Percentiles rank a stretch among this genome's conserved stretches.
Evolutionary conservation across 441 rosid genomes (phyloP).

Genomic region (Theobroma grandiflorum): DNA sequence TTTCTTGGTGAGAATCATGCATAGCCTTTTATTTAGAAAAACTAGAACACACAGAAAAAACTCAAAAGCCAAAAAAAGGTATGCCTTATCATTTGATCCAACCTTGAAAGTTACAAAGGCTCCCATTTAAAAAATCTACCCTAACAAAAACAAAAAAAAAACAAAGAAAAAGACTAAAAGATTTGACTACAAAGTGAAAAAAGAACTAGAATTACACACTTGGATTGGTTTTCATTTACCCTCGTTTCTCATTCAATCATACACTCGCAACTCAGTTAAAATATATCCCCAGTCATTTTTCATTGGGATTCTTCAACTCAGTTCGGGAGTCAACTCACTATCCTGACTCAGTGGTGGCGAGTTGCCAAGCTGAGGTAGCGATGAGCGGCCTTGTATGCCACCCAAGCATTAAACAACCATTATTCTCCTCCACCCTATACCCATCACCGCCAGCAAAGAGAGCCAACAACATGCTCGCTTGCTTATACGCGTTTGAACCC

Average conservation of each 20-base stretch:
- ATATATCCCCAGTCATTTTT: not conserved
- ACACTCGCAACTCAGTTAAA: constrained; percentile 16
- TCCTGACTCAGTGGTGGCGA: constrained; percentile 30
- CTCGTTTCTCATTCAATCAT: constrained; percentile 17
- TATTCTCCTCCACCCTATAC: constrained; percentile 64
- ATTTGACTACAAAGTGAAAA: not conserved
- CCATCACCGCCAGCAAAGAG: constrained; percentile 66
- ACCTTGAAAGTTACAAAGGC: constrained; percentile 15
- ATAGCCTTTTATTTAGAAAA: constrained; percentile 20
- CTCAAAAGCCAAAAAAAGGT: constrained; percentile 14
- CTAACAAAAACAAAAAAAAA: not conserved
- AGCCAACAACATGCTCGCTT: constrained; percentile 67
- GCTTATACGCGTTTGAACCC: constrained; percentile 69
- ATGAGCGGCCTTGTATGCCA: constrained; percentile 76
- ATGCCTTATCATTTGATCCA: constrained; percentile 28
- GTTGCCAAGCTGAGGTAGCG: constrained; percentile 72
- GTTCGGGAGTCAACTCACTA: constrained; percentile 22
- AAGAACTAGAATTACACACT: constrained; percentile 36
- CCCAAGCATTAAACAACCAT: constrained; percentile 69
- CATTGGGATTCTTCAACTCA: constrained; percentile 18
- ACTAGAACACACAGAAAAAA: not conserved
- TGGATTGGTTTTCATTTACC: constrained; percentile 10
- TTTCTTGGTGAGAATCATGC: constrained; percentile 17
- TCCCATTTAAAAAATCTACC: constrained; percentile 25
- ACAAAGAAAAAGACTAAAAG: not conserved